These are phyloP conservation scores for Metarhizium album DNA, from an alignment of 2,329 filamentous ascomycete species.

Conservation along the genomic window DNA sequence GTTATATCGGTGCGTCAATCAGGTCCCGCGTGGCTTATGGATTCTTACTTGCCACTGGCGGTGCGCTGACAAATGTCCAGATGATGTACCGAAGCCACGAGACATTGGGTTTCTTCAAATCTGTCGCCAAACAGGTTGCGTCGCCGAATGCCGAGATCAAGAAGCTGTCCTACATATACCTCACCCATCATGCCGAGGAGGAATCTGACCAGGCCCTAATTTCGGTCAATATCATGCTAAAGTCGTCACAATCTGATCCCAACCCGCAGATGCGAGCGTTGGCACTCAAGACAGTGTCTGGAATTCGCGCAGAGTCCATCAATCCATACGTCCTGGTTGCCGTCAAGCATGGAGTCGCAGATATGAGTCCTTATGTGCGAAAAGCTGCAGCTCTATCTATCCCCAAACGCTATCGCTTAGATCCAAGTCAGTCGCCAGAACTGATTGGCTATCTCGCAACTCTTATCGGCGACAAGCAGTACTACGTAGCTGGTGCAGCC, in stretches of 20 bases:
- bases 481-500: slow-evolving; percentile 91
- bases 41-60: slow-evolving; percentile 1
- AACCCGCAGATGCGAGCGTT: slow-evolving; percentile 87
- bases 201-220: slow-evolving; percentile 92
- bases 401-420: slow-evolving; percentile 88
- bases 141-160: slow-evolving; percentile 91
- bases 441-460: slow-evolving; percentile 70
- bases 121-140: slow-evolving; percentile 94
- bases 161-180: slow-evolving; percentile 97
- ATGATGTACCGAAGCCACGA: slow-evolving; percentile 92
- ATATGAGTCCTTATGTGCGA: slow-evolving; percentile 90
- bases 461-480: slow-evolving; percentile 81
- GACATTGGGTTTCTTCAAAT: slow-evolving; percentile 90
- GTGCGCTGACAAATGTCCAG: slow-evolving; percentile 32
- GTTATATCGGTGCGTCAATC: slow-evolving; percentile 65
- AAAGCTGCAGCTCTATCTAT: slow-evolving; percentile 90
- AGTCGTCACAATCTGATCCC: slow-evolving; percentile 86
- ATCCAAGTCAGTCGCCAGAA: slow-evolving; percentile 76
- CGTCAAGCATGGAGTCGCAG: slow-evolving; percentile 84
- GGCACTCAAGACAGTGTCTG: slow-evolving; percentile 92
- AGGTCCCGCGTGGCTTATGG: neutral
- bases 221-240: slow-evolving; percentile 98
- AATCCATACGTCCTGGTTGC: slow-evolving; percentile 93
- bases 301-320: slow-evolving; percentile 93
- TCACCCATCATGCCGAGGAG: slow-evolving; percentile 90